Evolutionary conservation across 371 early-diverging fungal species (phyloP), one percentile per base, ranked within the genome.

Genomic region (Mortierella sp.): DNA sequence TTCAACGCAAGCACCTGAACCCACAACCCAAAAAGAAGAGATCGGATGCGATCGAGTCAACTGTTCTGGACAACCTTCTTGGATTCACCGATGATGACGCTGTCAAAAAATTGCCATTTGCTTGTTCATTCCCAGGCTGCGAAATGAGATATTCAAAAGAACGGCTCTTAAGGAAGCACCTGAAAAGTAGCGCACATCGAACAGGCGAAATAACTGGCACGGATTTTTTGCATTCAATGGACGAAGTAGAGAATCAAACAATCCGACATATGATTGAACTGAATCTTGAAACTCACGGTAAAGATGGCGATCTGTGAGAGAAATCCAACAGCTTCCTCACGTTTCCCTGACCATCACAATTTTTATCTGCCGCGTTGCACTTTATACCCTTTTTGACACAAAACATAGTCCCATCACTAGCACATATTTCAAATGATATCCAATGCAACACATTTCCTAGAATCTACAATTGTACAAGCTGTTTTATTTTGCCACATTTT

Each of bases 1-100:
- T 69, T 63, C 59, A 76, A 40, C 68, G 80, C 9, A 87, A 73
- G 75, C 77, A 65, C 69, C 73, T 78, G 63, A 68, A 75, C 61
- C 38, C 69, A 11, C 50, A 66, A 32, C 32, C 33, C 5, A 28
- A 71, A n/a, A 80, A 81, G 65, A 61, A 45, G 58, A 67, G 69
- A 4, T 48, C 41, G 8, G 71, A 67, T 43, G 71, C 77, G 24
- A 60, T 72, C 28, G 69, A 63, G 8, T 47, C 50, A 4, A 45
- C 43, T 19, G 28, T 53, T 10, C 16, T 81, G 43, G 74, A 70
- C 6, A n/a, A 65, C 8, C 36, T 74, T 28, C n/a, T 73, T 24
- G 80, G 76, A 9, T 69, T 68, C 38, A 63, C 74, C 11, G 58
- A 78, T 40, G 50, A 40, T 16, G 69, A 83, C 15, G 58, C 21